These are phyloP conservation scores for Solanum okadae DNA, from an alignment of 257 asterid genomes.

Conservation along the genomic window DNA sequence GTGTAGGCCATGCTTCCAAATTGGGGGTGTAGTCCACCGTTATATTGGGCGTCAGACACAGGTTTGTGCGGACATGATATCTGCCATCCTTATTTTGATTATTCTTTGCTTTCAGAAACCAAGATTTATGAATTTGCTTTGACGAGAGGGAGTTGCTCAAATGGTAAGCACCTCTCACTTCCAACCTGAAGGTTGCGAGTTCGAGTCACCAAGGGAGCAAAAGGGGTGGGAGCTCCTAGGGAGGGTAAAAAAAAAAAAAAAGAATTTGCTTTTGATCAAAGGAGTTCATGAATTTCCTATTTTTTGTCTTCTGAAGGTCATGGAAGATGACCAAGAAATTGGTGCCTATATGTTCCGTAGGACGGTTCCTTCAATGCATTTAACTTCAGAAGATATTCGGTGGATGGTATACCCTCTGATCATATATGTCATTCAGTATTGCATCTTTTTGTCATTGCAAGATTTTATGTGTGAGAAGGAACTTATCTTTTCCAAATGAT, in stretches of 20 bases:
- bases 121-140: neutral
- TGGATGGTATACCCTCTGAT: constrained; percentile 58
- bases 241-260: too few relatives aligned
- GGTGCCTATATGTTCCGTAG: constrained; percentile 98
- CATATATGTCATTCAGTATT: neutral
- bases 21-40: constrained; percentile 96
- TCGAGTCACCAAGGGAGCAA: too few relatives aligned
- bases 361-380: constrained; percentile 86
- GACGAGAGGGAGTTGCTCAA: too few relatives aligned
- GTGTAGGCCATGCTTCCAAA: constrained; percentile 80
- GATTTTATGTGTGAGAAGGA: neutral
- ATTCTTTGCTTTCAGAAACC: constrained; percentile 4
- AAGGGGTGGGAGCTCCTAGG: too few relatives aligned
- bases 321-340: constrained; percentile 98
- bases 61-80: constrained; percentile 21
- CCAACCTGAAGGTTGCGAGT: too few relatives aligned
- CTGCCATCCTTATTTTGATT: neutral
- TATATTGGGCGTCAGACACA: constrained; percentile 98
- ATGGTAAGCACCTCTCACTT: too few relatives aligned
- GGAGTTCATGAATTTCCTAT: neutral
- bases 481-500: neutral
- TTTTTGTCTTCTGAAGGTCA: constrained; percentile 49
- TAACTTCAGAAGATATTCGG: constrained; percentile 90
- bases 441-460: neutral
- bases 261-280: neutral